These are phyloP conservation scores for Trichaptum fuscoviolaceum DNA, from an alignment of 768 basidiomycete genomes.

Conservation along the genomic window DNA sequence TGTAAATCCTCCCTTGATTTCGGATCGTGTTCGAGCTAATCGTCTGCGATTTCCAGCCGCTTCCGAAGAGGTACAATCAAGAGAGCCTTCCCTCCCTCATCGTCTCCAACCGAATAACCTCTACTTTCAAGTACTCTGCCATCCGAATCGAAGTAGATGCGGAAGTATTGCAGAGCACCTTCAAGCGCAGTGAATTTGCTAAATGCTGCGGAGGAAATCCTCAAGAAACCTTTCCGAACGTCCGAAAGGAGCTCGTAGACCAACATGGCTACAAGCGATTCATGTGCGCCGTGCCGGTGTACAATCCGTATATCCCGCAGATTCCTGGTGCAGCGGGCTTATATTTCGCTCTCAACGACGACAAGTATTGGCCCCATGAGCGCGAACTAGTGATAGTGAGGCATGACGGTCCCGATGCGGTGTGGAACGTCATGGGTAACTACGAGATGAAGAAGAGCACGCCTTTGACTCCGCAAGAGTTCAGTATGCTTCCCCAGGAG, in stretches of 20 bases:
- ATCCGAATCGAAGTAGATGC: no score
- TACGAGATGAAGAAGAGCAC: neutral
- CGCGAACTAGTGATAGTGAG: neutral
- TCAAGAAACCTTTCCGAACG: neutral
- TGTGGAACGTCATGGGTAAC: neutral
- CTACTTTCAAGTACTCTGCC: no score
- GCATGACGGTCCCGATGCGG: neutral
- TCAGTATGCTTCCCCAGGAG: neutral
- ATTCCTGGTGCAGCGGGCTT: neutral
- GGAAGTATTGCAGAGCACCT: no score
- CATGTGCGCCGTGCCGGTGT: neutral
- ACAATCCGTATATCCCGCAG: neutral
- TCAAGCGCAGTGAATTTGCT: no score
- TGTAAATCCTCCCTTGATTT: no score
- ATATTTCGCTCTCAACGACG: neutral
- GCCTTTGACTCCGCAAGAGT: neutral
- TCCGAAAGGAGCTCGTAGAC: conserved; percentile 3
- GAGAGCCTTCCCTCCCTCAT: no score
- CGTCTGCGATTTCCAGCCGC: no score
- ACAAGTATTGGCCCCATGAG: neutral
- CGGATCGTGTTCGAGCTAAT: no score
- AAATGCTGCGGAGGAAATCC: neutral
- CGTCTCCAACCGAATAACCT: no score
- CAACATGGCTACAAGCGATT: conserved; percentile 2
- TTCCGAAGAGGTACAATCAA: no score